Evolutionary conservation across 2,329 filamentous ascomycete species (phyloP).

Genomic region (Trichoderma sp.): DNA sequence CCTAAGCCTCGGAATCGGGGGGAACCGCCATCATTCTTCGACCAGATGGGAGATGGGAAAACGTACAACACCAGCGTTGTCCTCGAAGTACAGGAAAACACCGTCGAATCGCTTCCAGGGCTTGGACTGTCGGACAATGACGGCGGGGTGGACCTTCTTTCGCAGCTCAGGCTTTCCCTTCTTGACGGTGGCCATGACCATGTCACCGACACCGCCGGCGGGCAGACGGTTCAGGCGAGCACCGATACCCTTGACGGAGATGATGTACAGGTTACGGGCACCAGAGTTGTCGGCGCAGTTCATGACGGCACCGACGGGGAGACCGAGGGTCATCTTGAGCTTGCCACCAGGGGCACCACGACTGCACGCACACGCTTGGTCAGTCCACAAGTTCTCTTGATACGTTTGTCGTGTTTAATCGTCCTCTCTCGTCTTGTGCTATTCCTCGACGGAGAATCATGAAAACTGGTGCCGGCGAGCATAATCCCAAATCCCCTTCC

Average conservation of each 20-base stretch:
- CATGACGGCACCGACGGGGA: conserved; percentile 99
- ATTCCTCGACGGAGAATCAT: neutral
- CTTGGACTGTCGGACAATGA: conserved; percentile 98
- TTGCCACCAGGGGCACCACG: conserved; percentile 98
- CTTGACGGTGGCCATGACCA: conserved; percentile 99
- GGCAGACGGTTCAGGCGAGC: conserved; percentile 96
- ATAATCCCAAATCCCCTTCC: neutral
- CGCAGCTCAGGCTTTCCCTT: conserved; percentile 99
- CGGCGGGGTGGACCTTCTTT: conserved; percentile 99
- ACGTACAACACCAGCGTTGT: conserved; percentile 98
- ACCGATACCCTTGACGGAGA: conserved; percentile 98
- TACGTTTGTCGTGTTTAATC: neutral
- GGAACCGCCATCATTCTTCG: neutral
- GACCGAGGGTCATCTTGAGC: conserved; percentile 99
- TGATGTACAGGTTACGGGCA: conserved; percentile 99
- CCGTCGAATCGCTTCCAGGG: conserved; percentile 98
- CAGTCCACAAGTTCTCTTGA: conserved; percentile 29
- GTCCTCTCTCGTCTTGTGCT: conserved; percentile 2
- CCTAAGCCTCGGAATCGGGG: neutral
- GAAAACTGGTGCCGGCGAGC: neutral
- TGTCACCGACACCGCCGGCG: conserved; percentile 96
- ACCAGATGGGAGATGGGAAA: neutral
- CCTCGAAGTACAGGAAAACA: conserved; percentile 99
- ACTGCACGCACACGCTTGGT: conserved; percentile 42
- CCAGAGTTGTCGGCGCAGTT: conserved; percentile 99